phyloP scores from a whole-genome alignment of 2,329 filamentous ascomycete species.

The Fusarium guadeloupense region DNA sequence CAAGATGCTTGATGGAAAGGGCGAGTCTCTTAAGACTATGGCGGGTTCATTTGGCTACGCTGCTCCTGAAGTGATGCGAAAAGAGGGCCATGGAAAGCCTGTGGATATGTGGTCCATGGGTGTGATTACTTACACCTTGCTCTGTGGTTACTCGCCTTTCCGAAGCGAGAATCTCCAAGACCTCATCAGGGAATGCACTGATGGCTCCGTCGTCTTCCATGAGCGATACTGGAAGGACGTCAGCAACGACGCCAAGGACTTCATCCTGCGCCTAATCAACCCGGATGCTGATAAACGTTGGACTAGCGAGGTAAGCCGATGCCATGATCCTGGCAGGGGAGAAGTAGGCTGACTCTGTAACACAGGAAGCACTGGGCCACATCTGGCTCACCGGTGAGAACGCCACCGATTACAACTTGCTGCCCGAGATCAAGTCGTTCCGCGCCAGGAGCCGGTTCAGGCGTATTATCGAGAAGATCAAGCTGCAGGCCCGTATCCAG shows the following conservation, averaged over 20 bases:
- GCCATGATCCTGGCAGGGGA: not conserved
- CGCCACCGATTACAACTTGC: slow-evolving; percentile 93
- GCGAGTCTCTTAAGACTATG: slow-evolving; percentile 96
- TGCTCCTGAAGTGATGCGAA: slow-evolving; percentile 97
- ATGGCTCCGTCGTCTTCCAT: slow-evolving; percentile 88
- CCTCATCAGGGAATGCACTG: slow-evolving; percentile 92
- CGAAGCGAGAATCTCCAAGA: slow-evolving; percentile 92
- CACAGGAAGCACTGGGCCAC: slow-evolving; percentile 79
- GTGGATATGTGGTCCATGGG: slow-evolving; percentile 99
- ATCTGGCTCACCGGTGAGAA: slow-evolving; percentile 91
- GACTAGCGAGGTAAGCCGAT: slow-evolving; percentile 72
- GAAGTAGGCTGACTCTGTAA: slow-evolving; percentile 28
- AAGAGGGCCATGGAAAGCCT: slow-evolving; percentile 95
- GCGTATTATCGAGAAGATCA: slow-evolving; percentile 95
- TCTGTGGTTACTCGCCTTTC: slow-evolving; percentile 98
- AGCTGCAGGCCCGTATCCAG: slow-evolving; percentile 94
- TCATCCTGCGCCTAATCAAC: slow-evolving; percentile 84
- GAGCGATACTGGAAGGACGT: slow-evolving; percentile 99
- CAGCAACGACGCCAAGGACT: slow-evolving; percentile 92
- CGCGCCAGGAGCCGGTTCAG: slow-evolving; percentile 90
- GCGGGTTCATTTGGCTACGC: slow-evolving; percentile 98
- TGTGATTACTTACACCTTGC: slow-evolving; percentile 97
- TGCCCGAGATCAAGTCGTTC: slow-evolving; percentile 95
- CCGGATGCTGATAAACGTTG: slow-evolving; percentile 79
- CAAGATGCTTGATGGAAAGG: slow-evolving; percentile 92